Evolutionary conservation across 768 basidiomycete genomes (phyloP), one percentile per base, ranked within the genome.

Genomic region (Tephrocybe sp.): DNA sequence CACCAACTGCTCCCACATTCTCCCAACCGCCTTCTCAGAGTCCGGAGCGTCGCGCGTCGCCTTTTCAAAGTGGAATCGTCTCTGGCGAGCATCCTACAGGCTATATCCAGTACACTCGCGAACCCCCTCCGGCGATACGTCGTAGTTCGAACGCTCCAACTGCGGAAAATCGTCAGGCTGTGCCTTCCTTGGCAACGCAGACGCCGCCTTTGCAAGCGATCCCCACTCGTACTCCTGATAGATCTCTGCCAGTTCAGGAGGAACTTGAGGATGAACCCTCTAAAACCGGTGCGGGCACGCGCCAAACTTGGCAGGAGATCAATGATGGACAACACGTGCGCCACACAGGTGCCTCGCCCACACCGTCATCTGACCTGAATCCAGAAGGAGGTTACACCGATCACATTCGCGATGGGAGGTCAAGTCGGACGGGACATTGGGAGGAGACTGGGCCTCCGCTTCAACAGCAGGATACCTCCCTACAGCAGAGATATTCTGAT

Each of bases 221-320:
- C 63, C 62, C 72, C 53, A 72, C 77, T 4, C 81, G 85, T 18
- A 81, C 83, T 18, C 83, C 88, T 1, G 87, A 88, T 64, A 76
- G 86, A 28, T 87, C 87, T 14, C 73, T 90, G 21, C 88, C 88
- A 17, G 78, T 89, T 2, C 88, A 90, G 64, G 88, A 90, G 62
- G 87, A 88, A 54, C 76, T 77, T 24, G 86, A 88, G 59, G 87
- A 88, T 58, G 85, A 88, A 55, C 68, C 74, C 15, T 66, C 66
- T 21, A 76, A 74, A 59, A 70, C 67, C 26, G 65, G 57, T 14
- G 55, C 48, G 30, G 54, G 58, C 53, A 51, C 63, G 14, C 64
- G 61, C 26, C 62, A 68, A 14, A 45, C 53, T 4, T 55, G 63
- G 67, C 39, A 60, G 57, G 53, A 59, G 48, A 51, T 69, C 67